Evolutionary conservation across 176 grass and related monocot genomes (phyloP), one percentile per base, ranked within the genome.

Genomic region (Secale cereale): DNA sequence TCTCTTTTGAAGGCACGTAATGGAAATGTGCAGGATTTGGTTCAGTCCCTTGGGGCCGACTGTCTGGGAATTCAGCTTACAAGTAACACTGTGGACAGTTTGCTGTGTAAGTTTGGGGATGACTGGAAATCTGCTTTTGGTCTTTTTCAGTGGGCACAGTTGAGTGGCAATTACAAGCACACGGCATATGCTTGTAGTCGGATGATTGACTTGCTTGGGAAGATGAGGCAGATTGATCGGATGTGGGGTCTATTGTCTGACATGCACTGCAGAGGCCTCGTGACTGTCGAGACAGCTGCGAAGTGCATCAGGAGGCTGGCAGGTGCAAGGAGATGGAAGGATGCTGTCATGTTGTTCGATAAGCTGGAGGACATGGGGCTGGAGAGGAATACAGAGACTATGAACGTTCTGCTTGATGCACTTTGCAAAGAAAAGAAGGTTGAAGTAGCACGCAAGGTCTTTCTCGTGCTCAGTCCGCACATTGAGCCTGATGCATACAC

Each of bases 361-460:
- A 75, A 87, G 29, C 61, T 98, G 76, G 92, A 98, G 46, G 85
- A 81, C 36, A 90, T 93, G 85, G 87, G 91, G 8, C 81, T 95
- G 45, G 91, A 86, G 68, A 88, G 85, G 76, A 87, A 95, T 85
- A 92, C 88, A 0, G 85, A 91, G 30, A 88, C 82, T 25, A 93
- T 93, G 95, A 98, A 98, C 80, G 61, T 98, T 37, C 73, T 98
- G 29, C 92, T 98, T 3, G 95, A 93, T 46, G 88, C 83, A 6
- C 83, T 98, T 79, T 95, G 95, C 81, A 98, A 98, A 86, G 95
- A 95, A 82, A 94, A 79, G 84, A 91, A 85, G 78, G 78, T 98
- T 3, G 87, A 91, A 22, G 81, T 90, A 80, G 95, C 95, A 26
- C 90, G 67, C 3, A 91, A 93, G 80, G 81, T 79, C 46, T 88